These are phyloP conservation scores for Cryptosporidium muris DNA, from an alignment of 169 alveolate species.

Conservation along the genomic window DNA sequence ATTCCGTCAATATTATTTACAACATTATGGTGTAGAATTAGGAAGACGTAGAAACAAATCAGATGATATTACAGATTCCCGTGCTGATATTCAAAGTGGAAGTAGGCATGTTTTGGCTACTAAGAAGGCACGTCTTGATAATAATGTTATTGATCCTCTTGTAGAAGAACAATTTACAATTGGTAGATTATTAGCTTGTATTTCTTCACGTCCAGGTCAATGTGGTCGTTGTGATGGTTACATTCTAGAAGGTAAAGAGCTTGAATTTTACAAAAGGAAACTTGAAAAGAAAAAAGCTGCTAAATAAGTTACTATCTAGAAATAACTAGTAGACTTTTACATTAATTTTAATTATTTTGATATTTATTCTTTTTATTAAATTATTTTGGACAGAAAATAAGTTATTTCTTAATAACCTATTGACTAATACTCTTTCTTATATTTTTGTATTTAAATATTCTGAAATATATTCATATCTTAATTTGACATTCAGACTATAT, in stretches of 20 bases:
- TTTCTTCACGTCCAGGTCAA: conserved; percentile 98
- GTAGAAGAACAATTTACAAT: conserved; percentile 94
- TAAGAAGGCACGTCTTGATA: conserved; percentile 78
- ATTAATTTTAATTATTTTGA: conserved; percentile 5
- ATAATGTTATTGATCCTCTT: conserved; percentile 81
- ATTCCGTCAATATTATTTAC: conserved; percentile 93
- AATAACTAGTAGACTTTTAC: neutral
- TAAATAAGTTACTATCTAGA: conserved; percentile 52
- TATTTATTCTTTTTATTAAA: neutral
- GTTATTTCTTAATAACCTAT: neutral
- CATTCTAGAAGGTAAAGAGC: conserved; percentile 97
- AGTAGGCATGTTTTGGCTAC: conserved; percentile 75
- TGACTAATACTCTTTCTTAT: neutral
- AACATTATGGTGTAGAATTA: conserved; percentile 86
- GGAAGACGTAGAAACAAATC: conserved; percentile 78
- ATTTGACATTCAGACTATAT: neutral
- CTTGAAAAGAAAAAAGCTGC: conserved; percentile 93
- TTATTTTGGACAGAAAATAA: neutral
- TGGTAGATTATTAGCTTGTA: conserved; percentile 97
- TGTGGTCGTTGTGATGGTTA: conserved; percentile 97
- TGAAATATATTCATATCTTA: neutral
- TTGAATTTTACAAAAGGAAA: conserved; percentile 95
- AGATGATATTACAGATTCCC: conserved; percentile 72
- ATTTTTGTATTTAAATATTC: neutral
- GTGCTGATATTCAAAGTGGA: conserved; percentile 75